phyloP scores from a whole-genome alignment of 2,329 filamentous ascomycete genomes.

The Huntiella abstrusa region DNA sequence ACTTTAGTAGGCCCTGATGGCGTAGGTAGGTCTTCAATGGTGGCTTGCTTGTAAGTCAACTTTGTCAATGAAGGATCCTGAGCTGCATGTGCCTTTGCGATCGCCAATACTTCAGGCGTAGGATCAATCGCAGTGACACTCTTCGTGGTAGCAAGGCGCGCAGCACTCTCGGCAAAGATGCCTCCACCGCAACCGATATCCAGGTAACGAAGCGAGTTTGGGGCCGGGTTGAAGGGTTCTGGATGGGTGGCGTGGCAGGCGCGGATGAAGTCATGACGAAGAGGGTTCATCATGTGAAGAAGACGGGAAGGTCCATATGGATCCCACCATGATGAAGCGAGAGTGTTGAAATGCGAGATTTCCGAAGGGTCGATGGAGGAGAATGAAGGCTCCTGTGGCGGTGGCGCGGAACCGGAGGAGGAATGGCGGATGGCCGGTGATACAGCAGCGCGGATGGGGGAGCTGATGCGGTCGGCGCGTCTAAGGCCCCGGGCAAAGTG shows the following conservation, averaged over 20 bases:
- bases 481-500: background rate
- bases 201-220: conserved; percentile 46
- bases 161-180: conserved; percentile 82
- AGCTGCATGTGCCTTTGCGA: conserved; percentile 59
- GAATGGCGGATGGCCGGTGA: conserved; percentile 7
- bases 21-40: conserved; percentile 49
- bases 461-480: background rate
- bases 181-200: conserved; percentile 93
- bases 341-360: conserved; percentile 82
- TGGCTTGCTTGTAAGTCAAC: conserved; percentile 55
- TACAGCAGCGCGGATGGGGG: background rate
- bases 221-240: conserved; percentile 19
- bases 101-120: conserved; percentile 49
- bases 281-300: conserved; percentile 93
- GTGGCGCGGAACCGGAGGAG: conserved; percentile 6
- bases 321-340: conserved; percentile 95
- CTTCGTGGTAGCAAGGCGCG: conserved; percentile 42
- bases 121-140: conserved; percentile 64
- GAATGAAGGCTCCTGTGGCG: conserved; percentile 15
- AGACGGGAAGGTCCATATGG: conserved; percentile 79
- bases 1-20: conserved; percentile 17
- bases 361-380: conserved; percentile 75
- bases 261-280: conserved; percentile 81
- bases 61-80: conserved; percentile 51
- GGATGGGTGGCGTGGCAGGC: conserved; percentile 42